Evolutionary conservation across 768 basidiomycete species (phyloP), one percentile per base, ranked within the genome.

Genomic region (Inosperma sp.): DNA sequence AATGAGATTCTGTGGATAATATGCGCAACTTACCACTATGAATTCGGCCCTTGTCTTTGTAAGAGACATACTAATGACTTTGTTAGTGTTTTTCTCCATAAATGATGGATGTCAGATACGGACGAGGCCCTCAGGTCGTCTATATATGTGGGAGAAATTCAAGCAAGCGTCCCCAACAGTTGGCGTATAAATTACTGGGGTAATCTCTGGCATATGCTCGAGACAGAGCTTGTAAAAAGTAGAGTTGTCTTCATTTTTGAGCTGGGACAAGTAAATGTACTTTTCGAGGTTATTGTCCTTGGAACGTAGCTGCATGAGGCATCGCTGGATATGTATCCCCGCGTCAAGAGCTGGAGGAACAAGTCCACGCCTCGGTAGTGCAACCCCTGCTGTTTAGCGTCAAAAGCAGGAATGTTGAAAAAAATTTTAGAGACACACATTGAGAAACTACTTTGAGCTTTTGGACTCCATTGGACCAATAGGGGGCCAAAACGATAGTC

Each of bases 151-250:
- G 17, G 84, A 87, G 70, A 81, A 93, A 60, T 89, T 84, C 57
- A 89, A 64, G 63, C 91, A 93, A 3, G 92, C 93, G 59, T 94
- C 90, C 21, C 93, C 93, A 23, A 95, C 91, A 12, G 88, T 91
- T 0, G 93, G 93, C 0, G 93, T 95, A 65, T 94, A 95, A 49
- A 95, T 90, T 35, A 93, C 76, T 12, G 93, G 92, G 59, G 76
- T 73, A 73, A 80, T 72, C 58, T 80, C 88, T 23, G 80, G 59
- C 79, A 92, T 82, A 63, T 91, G 75, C 36, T 75, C 73, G 36
- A 86, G 66, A 65, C 88, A 84, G 12, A 93, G 73, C 40, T 75
- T 77, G 70, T 90, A 95, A 70, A 93, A 96, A 65, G 86, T 78
- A 39, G 75, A 65, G 12, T 80, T 78, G 63, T 94, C 84, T 43